Percentiles rank a stretch among this genome's conserved stretches.
These are phyloP conservation scores for Apophysomyces sp. DNA, from an alignment of 371 early-diverging fungal species.

Conservation along the genomic window DNA sequence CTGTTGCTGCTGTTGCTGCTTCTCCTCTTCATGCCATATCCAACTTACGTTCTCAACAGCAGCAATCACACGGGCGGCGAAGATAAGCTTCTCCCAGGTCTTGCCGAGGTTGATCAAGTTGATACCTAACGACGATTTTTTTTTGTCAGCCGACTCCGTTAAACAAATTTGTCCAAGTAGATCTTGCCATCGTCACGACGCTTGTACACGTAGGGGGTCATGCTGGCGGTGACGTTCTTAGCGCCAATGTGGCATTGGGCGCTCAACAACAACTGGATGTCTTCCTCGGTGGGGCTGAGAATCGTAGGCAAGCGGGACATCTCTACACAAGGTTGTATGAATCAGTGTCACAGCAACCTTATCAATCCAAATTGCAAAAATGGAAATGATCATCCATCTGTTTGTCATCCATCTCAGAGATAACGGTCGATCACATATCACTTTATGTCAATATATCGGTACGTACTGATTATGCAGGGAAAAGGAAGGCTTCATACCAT, in stretches of 20 bases:
- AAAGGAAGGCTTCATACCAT: background rate
- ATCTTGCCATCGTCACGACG: constrained; percentile 86
- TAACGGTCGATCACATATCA: background rate
- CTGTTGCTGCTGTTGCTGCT: too few species aligned
- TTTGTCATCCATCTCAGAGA: background rate
- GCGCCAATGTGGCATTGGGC: constrained; percentile 92
- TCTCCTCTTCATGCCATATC: background rate
- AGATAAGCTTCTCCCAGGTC: constrained; percentile 99
- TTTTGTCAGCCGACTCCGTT: background rate
- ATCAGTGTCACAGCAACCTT: background rate
- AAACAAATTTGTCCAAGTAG: background rate
- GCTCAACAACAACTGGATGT: constrained; percentile 89
- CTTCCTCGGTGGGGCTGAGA: constrained; percentile 81
- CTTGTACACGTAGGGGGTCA: constrained; percentile 93
- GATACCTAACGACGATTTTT: constrained; percentile 34
- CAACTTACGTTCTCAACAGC: constrained; percentile 81
- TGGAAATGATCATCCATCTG: background rate
- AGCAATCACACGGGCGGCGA: constrained; percentile 98
- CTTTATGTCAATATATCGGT: background rate
- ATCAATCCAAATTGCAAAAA: background rate
- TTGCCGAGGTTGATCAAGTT: constrained; percentile 98
- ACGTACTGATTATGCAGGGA: background rate
- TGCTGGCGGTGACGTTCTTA: constrained; percentile 88
- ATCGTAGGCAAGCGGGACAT: constrained; percentile 16
- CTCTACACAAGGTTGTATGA: background rate